These are phyloP conservation scores for Chaetomiaceae sp. DNA, from an alignment of 2,329 filamentous ascomycete genomes.

Conservation along the genomic window DNA sequence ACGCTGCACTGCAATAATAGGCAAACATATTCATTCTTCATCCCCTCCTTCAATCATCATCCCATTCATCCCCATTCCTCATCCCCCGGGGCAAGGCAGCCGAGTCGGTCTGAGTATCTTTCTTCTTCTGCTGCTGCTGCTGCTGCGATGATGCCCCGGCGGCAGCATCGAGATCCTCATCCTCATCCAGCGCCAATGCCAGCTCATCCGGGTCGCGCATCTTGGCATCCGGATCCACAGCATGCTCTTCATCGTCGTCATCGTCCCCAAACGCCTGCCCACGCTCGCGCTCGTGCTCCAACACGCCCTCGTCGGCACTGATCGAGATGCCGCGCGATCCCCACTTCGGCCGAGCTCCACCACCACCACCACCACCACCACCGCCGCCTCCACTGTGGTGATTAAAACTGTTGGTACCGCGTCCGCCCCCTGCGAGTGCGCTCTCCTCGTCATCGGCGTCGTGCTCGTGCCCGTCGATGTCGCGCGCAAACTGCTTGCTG, in stretches of 20 bases:
- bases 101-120: conserved; percentile 27
- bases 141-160: conserved; percentile 1
- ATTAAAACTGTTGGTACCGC: conserved; percentile 16
- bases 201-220: conserved; percentile 65
- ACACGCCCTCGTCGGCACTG: conserved; percentile 59
- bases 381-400: conserved; percentile 1
- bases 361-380: conserved; percentile 24
- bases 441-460: conserved; percentile 59
- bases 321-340: conserved; percentile 62
- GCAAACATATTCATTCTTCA: no score
- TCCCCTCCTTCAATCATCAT: conserved; percentile 24
- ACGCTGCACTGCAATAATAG: no score
- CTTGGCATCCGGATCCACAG: conserved; percentile 57
- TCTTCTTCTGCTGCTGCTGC: conserved; percentile 6
- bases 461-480: conserved; percentile 34
- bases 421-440: conserved; percentile 43
- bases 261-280: conserved; percentile 31
- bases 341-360: conserved; percentile 51
- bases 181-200: conserved; percentile 54
- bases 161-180: conserved; percentile 42
- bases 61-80: conserved; percentile 46
- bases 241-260: conserved; percentile 33
- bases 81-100: conserved; percentile 37
- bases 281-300: conserved; percentile 42
- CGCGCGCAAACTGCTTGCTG: conserved; percentile 45